phyloP scores from a whole-genome alignment of 768 basidiomycete species.

The Boletus vinaceobasis region DNA sequence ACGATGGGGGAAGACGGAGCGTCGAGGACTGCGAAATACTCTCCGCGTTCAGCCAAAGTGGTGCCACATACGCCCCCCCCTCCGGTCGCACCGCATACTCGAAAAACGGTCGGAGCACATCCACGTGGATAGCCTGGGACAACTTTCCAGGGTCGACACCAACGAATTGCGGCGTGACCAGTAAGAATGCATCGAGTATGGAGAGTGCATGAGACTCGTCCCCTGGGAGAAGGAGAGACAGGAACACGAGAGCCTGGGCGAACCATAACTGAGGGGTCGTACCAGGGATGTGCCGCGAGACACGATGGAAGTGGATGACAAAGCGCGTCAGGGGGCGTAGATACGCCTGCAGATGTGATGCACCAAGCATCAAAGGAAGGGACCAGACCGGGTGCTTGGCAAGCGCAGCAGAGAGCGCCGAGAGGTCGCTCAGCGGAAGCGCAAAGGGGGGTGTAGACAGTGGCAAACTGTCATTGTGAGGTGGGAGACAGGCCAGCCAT shows the following conservation, averaged over 20 bases:
- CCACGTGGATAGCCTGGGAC: slow-evolving; percentile 26
- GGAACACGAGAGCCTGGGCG: slow-evolving; percentile 58
- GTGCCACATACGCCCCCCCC: slow-evolving; percentile 44
- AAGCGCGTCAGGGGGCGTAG: slow-evolving; percentile 53
- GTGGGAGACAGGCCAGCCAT: slow-evolving; percentile 61
- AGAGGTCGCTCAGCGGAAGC: slow-evolving; percentile 57
- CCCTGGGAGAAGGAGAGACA: slow-evolving; percentile 60
- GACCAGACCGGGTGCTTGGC: slow-evolving; percentile 54
- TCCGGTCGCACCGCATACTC: slow-evolving; percentile 42
- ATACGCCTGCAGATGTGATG: slow-evolving; percentile 7
- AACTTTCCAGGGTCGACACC: slow-evolving; percentile 22
- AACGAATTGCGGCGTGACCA: slow-evolving; percentile 18
- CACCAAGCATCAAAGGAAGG: slow-evolving; percentile 8
- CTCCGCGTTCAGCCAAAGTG: slow-evolving; percentile 45
- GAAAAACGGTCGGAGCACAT: slow-evolving; percentile 52
- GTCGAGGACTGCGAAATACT: slow-evolving; percentile 61
- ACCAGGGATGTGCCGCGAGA: slow-evolving; percentile 57
- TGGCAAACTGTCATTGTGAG: slow-evolving; percentile 33
- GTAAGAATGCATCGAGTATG: slow-evolving; percentile 31
- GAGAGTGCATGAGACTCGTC: slow-evolving; percentile 61
- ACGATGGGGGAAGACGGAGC: slow-evolving; percentile 36
- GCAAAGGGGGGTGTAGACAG: slow-evolving; percentile 54
- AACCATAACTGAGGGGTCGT: slow-evolving; percentile 61
- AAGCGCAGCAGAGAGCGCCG: slow-evolving; percentile 48
- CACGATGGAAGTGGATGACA: slow-evolving; percentile 49